A percentile compares a stretch with the other conserved stretches of the same genome.
phyloP scores from a whole-genome alignment of 2,329 filamentous ascomycete species.

The Alternaria novae-zelandiae region DNA sequence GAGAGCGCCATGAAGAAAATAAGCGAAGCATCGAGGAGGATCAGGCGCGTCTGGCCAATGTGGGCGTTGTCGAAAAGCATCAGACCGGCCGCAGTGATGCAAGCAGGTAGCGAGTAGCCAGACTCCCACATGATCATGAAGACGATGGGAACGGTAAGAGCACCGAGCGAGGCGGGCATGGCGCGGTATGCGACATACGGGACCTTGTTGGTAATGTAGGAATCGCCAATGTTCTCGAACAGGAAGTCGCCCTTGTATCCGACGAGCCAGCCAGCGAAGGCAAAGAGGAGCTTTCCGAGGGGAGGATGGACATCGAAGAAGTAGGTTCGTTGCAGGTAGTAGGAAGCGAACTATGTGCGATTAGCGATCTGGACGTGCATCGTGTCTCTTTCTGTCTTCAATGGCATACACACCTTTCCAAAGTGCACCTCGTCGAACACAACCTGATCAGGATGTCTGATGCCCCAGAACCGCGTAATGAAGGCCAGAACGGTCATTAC shows the following conservation, averaged over 20 bases:
- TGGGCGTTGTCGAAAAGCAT: slow-evolving; percentile 97
- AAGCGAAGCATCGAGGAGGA: slow-evolving; percentile 91
- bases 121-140: slow-evolving; percentile 99
- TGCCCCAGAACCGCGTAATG: slow-evolving; percentile 92
- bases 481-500: slow-evolving; percentile 86
- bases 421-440: slow-evolving; percentile 99
- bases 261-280: slow-evolving; percentile 94
- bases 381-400: not conserved
- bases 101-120: slow-evolving; percentile 93
- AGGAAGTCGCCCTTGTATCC: slow-evolving; percentile 97
- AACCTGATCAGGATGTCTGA: slow-evolving; percentile 92
- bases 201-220: slow-evolving; percentile 95
- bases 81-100: slow-evolving; percentile 81
- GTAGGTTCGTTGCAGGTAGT: slow-evolving; percentile 95
- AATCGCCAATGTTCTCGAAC: slow-evolving; percentile 99
- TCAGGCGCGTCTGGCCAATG: slow-evolving; percentile 93
- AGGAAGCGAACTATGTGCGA: slow-evolving; percentile 58
- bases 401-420: slow-evolving; percentile 76
- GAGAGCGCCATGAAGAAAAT: slow-evolving; percentile 97
- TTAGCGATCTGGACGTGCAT: slow-evolving; percentile 22
- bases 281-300: slow-evolving; percentile 97
- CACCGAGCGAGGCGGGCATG: slow-evolving; percentile 88
- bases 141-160: slow-evolving; percentile 89
- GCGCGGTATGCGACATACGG: slow-evolving; percentile 96
- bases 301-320: slow-evolving; percentile 99